Base-by-base conservation (phyloP, 441 rosid species). In the Daphne laureola region DNA sequence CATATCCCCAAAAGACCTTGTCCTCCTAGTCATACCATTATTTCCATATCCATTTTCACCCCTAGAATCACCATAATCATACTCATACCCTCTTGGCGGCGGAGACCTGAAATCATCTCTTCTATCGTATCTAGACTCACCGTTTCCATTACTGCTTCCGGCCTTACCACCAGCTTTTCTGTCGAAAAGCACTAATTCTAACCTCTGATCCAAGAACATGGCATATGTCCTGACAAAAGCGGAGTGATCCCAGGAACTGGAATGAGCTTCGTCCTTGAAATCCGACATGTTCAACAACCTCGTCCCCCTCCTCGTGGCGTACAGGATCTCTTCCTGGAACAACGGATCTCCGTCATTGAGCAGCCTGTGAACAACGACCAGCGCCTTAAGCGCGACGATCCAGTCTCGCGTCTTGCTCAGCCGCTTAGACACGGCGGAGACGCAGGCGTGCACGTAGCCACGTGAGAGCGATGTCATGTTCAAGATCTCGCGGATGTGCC, bases 221-320 rank as follows among this genome's bases (percentile, higher is more conserved):
- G 97, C 92, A 50, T 82, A 86, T 3, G 88, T 81, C 58, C 89
- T 75, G 5, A 92, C 92, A 60, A 92, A 92, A 43, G 98, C 92
- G 2, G 98, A 89, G 40, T 89, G 88, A 55, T 92, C 98, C 98
- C 98, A 92, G 0, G 98, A 86, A 64, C 81, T 89, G 2, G 98
- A 92, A 57, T 92, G 98, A 13, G 98, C 97, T 75, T 89, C 98
- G 14, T 92, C 98, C 3, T 88, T 72, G 49, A 92, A 89, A 77
- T 81, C 97, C 5, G 96, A 77, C 92, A 92, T 73, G 54, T 86
- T 89, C 66, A 92, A 74, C n/a, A 92, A 69, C 74, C 97, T 73
- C 42, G 90, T 69, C 11, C 98, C 98, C 54, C 81, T 76, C 61
- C 92, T 71, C 2, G 98, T 89, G 3, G 95, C 92, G 51, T 76